Evolutionary conservation across 169 alveolate genomes (phyloP), one percentile per base, ranked within the genome.

Genomic region (Eimeria falciformis): DNA sequence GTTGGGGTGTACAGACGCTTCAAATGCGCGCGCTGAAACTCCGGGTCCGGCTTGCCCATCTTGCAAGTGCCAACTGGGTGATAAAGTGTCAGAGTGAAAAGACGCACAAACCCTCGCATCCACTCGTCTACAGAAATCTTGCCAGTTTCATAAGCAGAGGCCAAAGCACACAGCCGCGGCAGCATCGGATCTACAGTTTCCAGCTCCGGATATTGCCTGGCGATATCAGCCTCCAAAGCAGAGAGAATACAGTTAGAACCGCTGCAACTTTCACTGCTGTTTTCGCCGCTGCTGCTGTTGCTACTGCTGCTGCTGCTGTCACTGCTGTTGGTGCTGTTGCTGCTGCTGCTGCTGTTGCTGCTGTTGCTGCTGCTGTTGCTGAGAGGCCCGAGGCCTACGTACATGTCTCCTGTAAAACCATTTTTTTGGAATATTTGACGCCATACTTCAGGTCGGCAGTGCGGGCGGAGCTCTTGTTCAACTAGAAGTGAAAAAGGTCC

Each of bases 21-120:
- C 9, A 4, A 3, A n/a, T n/a, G n/a, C n/a, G n/a, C n/a, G n/a
- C n/a, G n/a, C n/a, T n/a, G n/a, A 9, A 21, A 21, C 9, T 18
- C 56, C 29, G n/a, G 55, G 33, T 27, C 33, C 4, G 43, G 47
- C 23, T 23, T 9, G 1, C 92, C 92, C 92, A 86, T 86, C 23
- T 56, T 45, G 29, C 91, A 83, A 1, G 93, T 88, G 45, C 88
- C 93, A 18, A 71, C 88, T 0, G 93, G 93, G 82, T 88, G 93
- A 27, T 88, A 88, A 9, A 88, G 78, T 50, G 89, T 88, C 66
- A 69, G 47, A 23, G 93, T 73, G 23, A 69, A 88, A 12, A 25
- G 27, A 50, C 77, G 73, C 21, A 55, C 93, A 6, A 46, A 37
- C 27, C 21, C 43, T 40, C 27, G 40, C 5, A 43, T 14, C 23